These are phyloP conservation scores for Paxillus involutus DNA, from an alignment of 768 basidiomycete genomes.

Conservation along the genomic window DNA sequence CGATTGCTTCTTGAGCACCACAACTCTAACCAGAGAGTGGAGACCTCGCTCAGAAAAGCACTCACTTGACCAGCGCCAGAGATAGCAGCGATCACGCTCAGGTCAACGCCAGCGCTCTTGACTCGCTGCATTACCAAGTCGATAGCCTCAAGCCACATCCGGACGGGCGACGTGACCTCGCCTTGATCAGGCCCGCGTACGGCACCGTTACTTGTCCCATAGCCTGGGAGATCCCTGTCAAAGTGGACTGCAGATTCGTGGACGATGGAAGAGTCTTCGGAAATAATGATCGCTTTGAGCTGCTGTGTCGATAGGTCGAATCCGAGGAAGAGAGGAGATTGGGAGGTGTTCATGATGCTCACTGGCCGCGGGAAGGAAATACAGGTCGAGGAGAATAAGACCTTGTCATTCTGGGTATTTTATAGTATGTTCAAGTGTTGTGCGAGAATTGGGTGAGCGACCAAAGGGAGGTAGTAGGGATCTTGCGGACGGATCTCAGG, in stretches of 20 bases:
- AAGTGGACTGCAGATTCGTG: constrained; percentile 77
- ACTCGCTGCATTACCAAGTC: constrained; percentile 72
- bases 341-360: constrained; percentile 7
- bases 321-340: constrained; percentile 60
- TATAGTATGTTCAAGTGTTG: background rate
- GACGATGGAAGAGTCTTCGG: constrained; percentile 54
- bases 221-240: constrained; percentile 72
- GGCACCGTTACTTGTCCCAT: constrained; percentile 66
- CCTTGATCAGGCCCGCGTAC: constrained; percentile 63
- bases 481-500: background rate
- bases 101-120: constrained; percentile 56
- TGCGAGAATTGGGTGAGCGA: background rate
- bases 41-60: background rate
- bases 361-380: background rate
- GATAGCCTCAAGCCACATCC: constrained; percentile 84
- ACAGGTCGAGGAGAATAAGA: background rate
- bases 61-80: constrained; percentile 79
- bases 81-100: constrained; percentile 58
- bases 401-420: background rate
- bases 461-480: background rate
- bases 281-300: constrained; percentile 72
- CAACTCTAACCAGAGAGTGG: background rate
- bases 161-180: constrained; percentile 77
- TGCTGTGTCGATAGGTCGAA: constrained; percentile 88
- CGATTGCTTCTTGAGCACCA: background rate